Conservation (phyloP, 768 basidiomycete species). For the Agaricus subrufescens region DNA sequence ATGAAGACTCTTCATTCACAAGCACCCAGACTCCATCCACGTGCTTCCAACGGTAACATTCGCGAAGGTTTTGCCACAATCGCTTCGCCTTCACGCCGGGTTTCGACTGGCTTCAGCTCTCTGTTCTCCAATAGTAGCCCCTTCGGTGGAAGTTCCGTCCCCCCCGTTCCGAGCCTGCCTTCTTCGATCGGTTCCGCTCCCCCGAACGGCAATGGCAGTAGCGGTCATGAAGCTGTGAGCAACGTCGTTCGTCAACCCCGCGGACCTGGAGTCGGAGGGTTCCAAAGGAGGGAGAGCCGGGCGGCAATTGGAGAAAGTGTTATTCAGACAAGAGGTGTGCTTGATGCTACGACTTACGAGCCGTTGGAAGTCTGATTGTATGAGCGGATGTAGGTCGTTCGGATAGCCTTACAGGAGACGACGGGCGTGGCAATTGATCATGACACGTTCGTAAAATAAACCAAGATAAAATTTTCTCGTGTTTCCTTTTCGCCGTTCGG, state of each 20-base stretch:
- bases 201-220: constrained; percentile 43
- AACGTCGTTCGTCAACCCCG: constrained; percentile 83
- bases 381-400: constrained; percentile 32
- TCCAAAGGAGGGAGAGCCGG: constrained; percentile 61
- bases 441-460: constrained; percentile 1
- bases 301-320: constrained; percentile 39
- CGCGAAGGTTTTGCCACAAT: constrained; percentile 85
- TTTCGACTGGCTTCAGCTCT: constrained; percentile 66
- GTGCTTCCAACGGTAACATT: constrained; percentile 86
- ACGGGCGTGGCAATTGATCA: constrained; percentile 34
- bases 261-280: constrained; percentile 76
- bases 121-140: constrained; percentile 56
- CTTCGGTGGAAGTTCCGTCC: constrained; percentile 45
- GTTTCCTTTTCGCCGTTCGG: not conserved
- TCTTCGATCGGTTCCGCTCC: constrained; percentile 41
- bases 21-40: constrained; percentile 73
- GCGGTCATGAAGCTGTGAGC: constrained; percentile 24
- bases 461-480: not conserved
- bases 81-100: constrained; percentile 74
- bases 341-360: constrained; percentile 84
- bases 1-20: constrained; percentile 83
- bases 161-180: constrained; percentile 79
- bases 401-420: constrained; percentile 41
- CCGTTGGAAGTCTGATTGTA: constrained; percentile 71
- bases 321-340: constrained; percentile 54